Evolutionary conservation across 805 yeast species (phyloP), one percentile per base, ranked within the genome.

Genomic region (Nakazawaea populi): DNA sequence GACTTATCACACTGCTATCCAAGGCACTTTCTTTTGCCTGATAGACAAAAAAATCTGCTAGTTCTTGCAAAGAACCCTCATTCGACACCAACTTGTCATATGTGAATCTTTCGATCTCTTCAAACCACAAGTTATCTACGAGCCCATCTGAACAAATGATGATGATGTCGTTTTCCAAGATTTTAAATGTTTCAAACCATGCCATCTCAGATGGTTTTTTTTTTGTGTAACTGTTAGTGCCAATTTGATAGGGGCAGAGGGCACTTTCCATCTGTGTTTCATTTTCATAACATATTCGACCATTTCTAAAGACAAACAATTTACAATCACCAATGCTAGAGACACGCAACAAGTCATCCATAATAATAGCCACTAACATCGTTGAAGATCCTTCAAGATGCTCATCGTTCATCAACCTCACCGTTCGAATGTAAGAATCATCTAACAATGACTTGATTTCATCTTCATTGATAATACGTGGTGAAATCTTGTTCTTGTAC

Each of bases 241-340:
- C 83, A 6, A 78, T 75, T 55, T 78, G 83, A 54, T 72, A 68
- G 5, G 83, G 83, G 59, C 82, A 77, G 50, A 77, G 58, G 6
- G 63, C 67, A 2, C 73, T 60, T 6, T 70, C 65, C 69, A 76
- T 68, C 54, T 75, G 81, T 52, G 74, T 80, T 52, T 69, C 68
- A 57, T 76, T 78, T 2, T 74, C 61, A 40, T 61, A 62, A 14
- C 74, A 60, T 24, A 78, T 63, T 44, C 71, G 65, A 1, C 76
- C 77, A 40, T 74, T 69, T 51, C 83, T 60, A 27, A 78, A 68
- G n/a, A 78, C 63, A 57, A 68, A 77, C 18, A 78, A 52, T 56
- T 72, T 72, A 4, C 77, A 73, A 59, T 78, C 83, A 1, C 83
- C 83, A 32, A 78, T 77, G 58, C 77, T 76, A 24, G 77, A 65